phyloP scores from a whole-genome alignment of 2,329 filamentous ascomycete species.

The Coniochaeta pulveracea region DNA sequence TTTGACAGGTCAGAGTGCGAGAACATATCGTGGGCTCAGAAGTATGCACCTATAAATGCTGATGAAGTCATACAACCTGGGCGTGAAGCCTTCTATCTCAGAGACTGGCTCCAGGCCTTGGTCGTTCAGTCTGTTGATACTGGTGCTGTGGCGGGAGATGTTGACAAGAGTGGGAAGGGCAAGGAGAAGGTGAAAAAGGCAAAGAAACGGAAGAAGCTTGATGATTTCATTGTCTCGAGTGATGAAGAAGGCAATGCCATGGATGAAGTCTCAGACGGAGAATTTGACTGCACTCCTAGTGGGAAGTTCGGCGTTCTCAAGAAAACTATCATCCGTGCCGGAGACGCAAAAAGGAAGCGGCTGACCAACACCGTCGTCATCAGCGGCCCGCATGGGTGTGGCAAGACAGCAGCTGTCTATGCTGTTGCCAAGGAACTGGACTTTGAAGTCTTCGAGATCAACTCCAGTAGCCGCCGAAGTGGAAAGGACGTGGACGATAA shows the following conservation, averaged over 20 bases:
- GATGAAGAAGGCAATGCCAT: slow-evolving; percentile 64
- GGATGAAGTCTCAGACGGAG: slow-evolving; percentile 54
- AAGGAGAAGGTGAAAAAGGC: slow-evolving; percentile 40
- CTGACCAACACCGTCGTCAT: slow-evolving; percentile 71
- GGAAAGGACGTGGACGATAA: slow-evolving; percentile 85
- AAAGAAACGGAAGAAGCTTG: slow-evolving; percentile 64
- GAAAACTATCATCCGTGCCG: slow-evolving; percentile 43
- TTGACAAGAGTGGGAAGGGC: slow-evolving; percentile 12
- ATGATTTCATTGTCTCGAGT: slow-evolving; percentile 70
- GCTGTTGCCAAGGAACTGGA: slow-evolving; percentile 84
- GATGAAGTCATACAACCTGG: slow-evolving; percentile 66
- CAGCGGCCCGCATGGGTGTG: slow-evolving; percentile 80
- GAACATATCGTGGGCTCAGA: slow-evolving; percentile 62
- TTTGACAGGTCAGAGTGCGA: slow-evolving; percentile 77
- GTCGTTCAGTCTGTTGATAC: slow-evolving; percentile 68
- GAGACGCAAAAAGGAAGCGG: slow-evolving; percentile 26
- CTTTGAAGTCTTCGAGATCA: slow-evolving; percentile 94
- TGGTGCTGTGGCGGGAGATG: slow-evolving; percentile 25
- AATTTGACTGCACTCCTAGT: slow-evolving; percentile 33
- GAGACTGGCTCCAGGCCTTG: slow-evolving; percentile 70
- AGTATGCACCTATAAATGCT: slow-evolving; percentile 66
- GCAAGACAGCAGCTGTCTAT: slow-evolving; percentile 87
- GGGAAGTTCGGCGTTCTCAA: slow-evolving; percentile 25
- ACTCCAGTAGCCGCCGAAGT: slow-evolving; percentile 68
- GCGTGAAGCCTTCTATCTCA: slow-evolving; percentile 57